Conservation (phyloP, 75 land plant species). For the Selaginella tamariscina region DNA sequence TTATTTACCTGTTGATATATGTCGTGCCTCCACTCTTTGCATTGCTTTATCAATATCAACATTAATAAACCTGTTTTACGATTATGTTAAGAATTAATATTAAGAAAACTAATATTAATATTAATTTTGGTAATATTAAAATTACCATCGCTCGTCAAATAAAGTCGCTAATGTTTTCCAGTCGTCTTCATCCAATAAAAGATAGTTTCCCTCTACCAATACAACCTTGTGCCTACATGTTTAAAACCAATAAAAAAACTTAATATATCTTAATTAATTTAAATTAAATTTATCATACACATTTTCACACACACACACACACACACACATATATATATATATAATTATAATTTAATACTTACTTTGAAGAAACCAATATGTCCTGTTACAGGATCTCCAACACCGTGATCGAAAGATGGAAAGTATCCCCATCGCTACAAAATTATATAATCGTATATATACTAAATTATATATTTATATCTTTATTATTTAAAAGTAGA, state of each 20-base stretch:
- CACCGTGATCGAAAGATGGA: constrained; percentile 99
- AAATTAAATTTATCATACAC: not conserved
- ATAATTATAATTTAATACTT: constrained; percentile 28
- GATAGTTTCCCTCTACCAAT: constrained; percentile 90
- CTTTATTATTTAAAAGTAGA: too few species aligned
- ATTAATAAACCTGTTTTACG: constrained; percentile 82
- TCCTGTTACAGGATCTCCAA: constrained; percentile 97
- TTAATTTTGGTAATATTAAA: not conserved
- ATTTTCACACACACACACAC: not conserved
- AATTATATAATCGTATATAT: not conserved
- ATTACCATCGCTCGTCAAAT: constrained; percentile 92
- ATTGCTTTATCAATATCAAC: constrained; percentile 70
- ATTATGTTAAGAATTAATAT: too few species aligned
- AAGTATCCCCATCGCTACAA: constrained; percentile 64
- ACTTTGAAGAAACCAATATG: constrained; percentile 60
- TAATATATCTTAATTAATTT: not conserved
- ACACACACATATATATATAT: too few species aligned
- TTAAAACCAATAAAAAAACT: not conserved
- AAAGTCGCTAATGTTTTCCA: constrained; percentile 54
- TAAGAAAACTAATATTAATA: too few species aligned
- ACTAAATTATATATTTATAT: too few species aligned
- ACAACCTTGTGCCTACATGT: constrained; percentile 68
- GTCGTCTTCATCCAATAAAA: constrained; percentile 56
- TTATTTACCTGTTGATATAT: constrained; percentile 65
- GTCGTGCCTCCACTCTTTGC: constrained; percentile 67